Percentiles rank a stretch among this genome's conserved stretches.
Evolutionary conservation across 1,139 yeast genomes (phyloP).

Genomic region (Geotrichum fermentans): DNA sequence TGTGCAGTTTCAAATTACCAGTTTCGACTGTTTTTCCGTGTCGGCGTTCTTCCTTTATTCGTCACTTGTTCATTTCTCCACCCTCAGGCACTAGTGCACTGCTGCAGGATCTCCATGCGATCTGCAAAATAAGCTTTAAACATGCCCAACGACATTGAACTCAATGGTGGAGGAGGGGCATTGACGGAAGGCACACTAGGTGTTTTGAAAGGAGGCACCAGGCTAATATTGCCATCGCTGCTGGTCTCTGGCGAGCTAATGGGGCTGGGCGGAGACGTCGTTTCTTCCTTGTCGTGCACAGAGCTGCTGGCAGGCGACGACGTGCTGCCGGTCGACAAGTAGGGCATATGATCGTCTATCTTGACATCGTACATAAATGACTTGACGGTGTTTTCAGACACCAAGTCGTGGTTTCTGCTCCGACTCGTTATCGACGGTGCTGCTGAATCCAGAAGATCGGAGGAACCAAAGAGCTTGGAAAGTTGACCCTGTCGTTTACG

Average conservation of each 20-base stretch:
- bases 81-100: too few species aligned
- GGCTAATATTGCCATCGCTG: neutral
- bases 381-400: constrained; percentile 19
- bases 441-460: constrained; percentile 26
- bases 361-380: constrained; percentile 1
- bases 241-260: neutral
- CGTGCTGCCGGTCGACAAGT: neutral
- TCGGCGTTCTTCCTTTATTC: too few species aligned
- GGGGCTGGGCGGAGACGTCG: neutral
- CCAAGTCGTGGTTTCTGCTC: neutral
- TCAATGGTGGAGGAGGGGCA: neutral
- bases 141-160: constrained; percentile 19
- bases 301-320: neutral
- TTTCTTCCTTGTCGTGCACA: neutral
- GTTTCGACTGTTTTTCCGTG: too few species aligned
- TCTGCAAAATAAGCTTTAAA: constrained; percentile 30
- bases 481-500: constrained; percentile 32
- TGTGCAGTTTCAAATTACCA: too few species aligned
- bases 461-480: constrained; percentile 31
- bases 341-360: neutral
- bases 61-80: too few species aligned
- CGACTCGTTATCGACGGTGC: neutral
- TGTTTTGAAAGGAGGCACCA: neutral
- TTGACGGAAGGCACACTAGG: neutral
- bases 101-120: constrained; percentile 29